A percentile compares a stretch with the other conserved stretches of the same genome.
Conservation (phyloP, 148 eudicot species). For the Chenopodium quinoa region DNA sequence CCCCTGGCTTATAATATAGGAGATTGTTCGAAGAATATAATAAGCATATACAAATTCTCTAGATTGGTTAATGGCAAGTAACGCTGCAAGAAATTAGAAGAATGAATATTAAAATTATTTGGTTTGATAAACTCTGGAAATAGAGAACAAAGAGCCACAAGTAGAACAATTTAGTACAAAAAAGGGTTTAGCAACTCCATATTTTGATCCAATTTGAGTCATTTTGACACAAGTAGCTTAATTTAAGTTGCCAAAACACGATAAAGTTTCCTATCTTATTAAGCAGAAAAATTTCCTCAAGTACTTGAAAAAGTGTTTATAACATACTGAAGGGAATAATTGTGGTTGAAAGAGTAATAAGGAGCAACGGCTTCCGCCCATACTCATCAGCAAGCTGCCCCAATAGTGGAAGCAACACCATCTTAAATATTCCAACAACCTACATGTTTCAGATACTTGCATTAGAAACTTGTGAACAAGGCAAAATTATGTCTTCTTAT, state of each 20-base stretch:
- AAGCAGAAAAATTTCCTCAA: not conserved
- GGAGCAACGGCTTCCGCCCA: conserved; percentile 88
- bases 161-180: not conserved
- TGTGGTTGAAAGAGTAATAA: conserved; percentile 75
- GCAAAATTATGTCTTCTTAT: too few relatives aligned
- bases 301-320: not conserved
- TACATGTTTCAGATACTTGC: conserved; percentile 18
- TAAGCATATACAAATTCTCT: conserved; percentile 72
- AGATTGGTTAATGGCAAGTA: conserved; percentile 64
- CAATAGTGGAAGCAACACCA: conserved; percentile 80
- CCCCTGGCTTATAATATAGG: conserved; percentile 80
- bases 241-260: too few relatives aligned
- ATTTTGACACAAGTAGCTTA: too few relatives aligned
- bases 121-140: not conserved
- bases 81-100: conserved; percentile 44
- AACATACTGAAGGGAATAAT: conserved; percentile 73
- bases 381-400: conserved; percentile 92
- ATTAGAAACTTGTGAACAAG: not conserved
- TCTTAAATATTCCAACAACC: conserved; percentile 87
- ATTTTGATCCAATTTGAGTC: not conserved
- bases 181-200: not conserved
- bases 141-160: not conserved
- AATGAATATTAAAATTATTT: not conserved
- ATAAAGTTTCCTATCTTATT: not conserved
- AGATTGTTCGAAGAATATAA: conserved; percentile 67